These are phyloP conservation scores for Metarhizium rileyi DNA, from an alignment of 2,329 filamentous ascomycete genomes.

Conservation along the genomic window DNA sequence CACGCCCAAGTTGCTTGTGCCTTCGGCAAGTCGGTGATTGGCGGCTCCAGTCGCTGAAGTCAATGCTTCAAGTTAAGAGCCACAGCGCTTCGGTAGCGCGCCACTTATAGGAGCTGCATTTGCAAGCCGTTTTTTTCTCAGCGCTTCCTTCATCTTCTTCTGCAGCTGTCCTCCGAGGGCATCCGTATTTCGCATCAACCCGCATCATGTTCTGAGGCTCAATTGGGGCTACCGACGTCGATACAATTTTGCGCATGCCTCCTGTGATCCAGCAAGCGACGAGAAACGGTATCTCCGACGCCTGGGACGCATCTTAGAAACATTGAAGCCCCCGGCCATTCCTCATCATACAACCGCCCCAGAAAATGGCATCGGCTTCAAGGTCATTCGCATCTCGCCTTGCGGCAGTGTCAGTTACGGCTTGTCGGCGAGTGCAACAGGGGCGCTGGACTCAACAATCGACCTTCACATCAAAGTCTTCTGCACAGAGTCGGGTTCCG, in stretches of 20 bases:
- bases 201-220: constrained; percentile 1
- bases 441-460: constrained; percentile 11
- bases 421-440: constrained; percentile 20
- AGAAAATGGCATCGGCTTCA: constrained; percentile 20
- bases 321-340: not conserved
- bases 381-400: constrained; percentile 23
- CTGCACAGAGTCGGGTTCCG: not conserved
- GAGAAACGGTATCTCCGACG: not conserved
- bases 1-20: no score
- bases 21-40: no score
- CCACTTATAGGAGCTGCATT: constrained; percentile 12
- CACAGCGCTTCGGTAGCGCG: not conserved
- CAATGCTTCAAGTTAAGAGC: no score
- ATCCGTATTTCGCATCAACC: not conserved
- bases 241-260: not conserved
- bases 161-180: not conserved
- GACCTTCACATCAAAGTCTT: not conserved
- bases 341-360: not conserved
- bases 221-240: not conserved
- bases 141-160: not conserved
- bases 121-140: constrained; percentile 7
- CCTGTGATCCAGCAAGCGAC: not conserved
- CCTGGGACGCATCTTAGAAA: not conserved
- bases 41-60: no score
- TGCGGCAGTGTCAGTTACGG: constrained; percentile 20